Base-by-base conservation (phyloP, 192 early-diverging fungal genomes). In the Coemansia sp. region DNA sequence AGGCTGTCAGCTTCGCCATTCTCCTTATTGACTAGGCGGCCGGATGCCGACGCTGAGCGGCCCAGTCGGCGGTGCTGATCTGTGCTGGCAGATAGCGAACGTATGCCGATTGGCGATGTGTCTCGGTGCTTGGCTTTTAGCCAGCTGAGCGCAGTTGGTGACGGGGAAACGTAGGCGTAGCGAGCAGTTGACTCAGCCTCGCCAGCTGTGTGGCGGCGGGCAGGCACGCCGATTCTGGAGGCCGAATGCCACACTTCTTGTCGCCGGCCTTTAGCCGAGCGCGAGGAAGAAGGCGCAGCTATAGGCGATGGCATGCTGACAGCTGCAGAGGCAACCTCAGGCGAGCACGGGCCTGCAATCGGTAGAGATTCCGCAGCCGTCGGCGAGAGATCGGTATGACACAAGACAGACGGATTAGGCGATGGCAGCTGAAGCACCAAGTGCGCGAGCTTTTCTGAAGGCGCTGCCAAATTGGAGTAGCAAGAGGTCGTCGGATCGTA, bases 151-250 rank as follows among this genome's bases (percentile, higher is more conserved):
- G 45, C 22, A n/a, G 61, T n/a, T 1, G 67, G 70, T 49, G 67
- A 65, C 5, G 35, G 35, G 1, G 35, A 41, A 43, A 50, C 22
- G 35, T 62, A 27, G n/a, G 50, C 35, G n/a, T 71, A 50, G 20
- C 45, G 52, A 3, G 70, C 34, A 24, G 39, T 38, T 2, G 62
- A 45, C 3, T 72, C 71, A 11, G 67, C 70, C 24, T 82, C 79
- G 30, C 79, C 74, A 2, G 74, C 67, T 18, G 79, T 82, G 56
- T 76, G 71, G 53, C 79, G 73, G 22, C 79, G 72, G 30, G 59
- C 38, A 11, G 63, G 70, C 10, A 41, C 53, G 35, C 41, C 50
- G 10, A 29, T 29, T 37, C 59, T 62, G 34, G 41, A 10, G 24
- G 43, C 16, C 11, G 41, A 29, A 16, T 56, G 53, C 30, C 53